Conservation (phyloP, 225 moss, liverwort and hornwort species). For the Marchantia polymorpha region DNA sequence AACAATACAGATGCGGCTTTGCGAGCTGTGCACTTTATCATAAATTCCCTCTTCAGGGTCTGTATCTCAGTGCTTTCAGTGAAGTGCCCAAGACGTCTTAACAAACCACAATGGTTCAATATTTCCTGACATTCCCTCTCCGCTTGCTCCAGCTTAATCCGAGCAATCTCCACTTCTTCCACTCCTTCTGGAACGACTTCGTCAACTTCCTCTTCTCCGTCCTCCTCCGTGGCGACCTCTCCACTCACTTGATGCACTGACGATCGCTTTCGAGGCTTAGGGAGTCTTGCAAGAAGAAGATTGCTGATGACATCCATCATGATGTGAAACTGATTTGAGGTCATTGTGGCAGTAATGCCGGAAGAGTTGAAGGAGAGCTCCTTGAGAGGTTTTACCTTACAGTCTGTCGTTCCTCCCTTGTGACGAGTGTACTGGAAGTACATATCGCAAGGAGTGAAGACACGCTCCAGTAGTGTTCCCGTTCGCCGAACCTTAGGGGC, state of each 20-base stretch:
- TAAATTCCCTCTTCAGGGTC: conserved; percentile 61
- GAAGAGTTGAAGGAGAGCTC: conserved; percentile 93
- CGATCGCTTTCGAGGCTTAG: conserved; percentile 58
- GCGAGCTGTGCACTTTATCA: conserved; percentile 45
- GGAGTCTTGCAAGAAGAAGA: conserved; percentile 92
- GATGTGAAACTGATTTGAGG: conserved; percentile 95
- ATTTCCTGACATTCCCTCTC: conserved; percentile 82
- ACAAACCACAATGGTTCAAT: conserved; percentile 37
- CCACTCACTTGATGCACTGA: conserved; percentile 33
- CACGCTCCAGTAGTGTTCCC: conserved; percentile 90
- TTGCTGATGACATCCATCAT: conserved; percentile 97
- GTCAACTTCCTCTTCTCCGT: conserved; percentile 88
- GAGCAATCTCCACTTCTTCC: conserved; percentile 90
- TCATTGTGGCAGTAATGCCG: conserved; percentile 98
- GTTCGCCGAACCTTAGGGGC: conserved; percentile 84
- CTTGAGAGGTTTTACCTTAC: conserved; percentile 92
- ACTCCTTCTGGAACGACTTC: conserved; percentile 99
- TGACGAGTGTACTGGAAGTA: conserved; percentile 96
- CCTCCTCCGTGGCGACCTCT: conserved; percentile 50
- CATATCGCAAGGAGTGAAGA: conserved; percentile 97
- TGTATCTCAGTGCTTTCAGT: conserved; percentile 48
- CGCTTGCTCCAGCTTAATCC: conserved; percentile 87
- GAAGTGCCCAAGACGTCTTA: conserved; percentile 35
- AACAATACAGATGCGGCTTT: conserved; percentile 57
- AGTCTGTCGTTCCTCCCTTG: conserved; percentile 88